Conservation (phyloP, 805 yeast genomes). For the Yarrowia keelungensis region DNA sequence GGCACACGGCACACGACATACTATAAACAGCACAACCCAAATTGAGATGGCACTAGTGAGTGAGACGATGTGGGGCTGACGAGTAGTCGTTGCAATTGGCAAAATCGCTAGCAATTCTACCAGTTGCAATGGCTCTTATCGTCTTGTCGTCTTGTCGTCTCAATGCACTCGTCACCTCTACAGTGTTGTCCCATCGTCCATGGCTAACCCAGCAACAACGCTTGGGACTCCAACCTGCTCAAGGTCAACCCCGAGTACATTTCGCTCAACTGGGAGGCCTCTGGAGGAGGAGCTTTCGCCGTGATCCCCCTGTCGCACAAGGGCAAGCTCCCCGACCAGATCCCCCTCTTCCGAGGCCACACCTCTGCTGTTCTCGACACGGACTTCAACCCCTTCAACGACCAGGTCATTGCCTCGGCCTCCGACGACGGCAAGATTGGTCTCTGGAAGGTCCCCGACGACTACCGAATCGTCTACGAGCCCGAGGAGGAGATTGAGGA, state of each 20-base stretch:
- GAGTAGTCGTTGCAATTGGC: too few species aligned
- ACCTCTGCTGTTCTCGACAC: slow-evolving; percentile 95
- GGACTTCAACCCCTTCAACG: slow-evolving; percentile 91
- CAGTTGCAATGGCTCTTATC: too few species aligned
- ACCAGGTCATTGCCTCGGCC: slow-evolving; percentile 73
- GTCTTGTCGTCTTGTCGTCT: too few species aligned
- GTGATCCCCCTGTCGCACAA: slow-evolving; percentile 84
- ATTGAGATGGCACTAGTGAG: too few species aligned
- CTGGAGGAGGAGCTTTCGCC: slow-evolving; percentile 98
- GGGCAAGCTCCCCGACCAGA: slow-evolving; percentile 92
- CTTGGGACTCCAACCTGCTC: slow-evolving; percentile 94
- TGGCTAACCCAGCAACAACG: slow-evolving; percentile 68
- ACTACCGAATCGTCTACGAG: slow-evolving; percentile 60
- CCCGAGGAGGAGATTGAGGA: slow-evolving; percentile 67
- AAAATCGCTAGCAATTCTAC: too few species aligned
- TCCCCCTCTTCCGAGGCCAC: slow-evolving; percentile 94
- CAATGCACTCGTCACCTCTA: too few species aligned
- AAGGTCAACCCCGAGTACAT: slow-evolving; percentile 86
- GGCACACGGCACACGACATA: slow-evolving; percentile 14
- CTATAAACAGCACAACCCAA: slow-evolving; percentile 23
- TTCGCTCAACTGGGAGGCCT: slow-evolving; percentile 89
- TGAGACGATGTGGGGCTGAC: too few species aligned
- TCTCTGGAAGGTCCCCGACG: slow-evolving; percentile 86
- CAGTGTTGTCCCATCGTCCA: slow-evolving; percentile 52
- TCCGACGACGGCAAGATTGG: slow-evolving; percentile 85